phyloP scores from a whole-genome alignment of 1,284 basidiomycete genomes.

The Fistulinella staudtii region DNA sequence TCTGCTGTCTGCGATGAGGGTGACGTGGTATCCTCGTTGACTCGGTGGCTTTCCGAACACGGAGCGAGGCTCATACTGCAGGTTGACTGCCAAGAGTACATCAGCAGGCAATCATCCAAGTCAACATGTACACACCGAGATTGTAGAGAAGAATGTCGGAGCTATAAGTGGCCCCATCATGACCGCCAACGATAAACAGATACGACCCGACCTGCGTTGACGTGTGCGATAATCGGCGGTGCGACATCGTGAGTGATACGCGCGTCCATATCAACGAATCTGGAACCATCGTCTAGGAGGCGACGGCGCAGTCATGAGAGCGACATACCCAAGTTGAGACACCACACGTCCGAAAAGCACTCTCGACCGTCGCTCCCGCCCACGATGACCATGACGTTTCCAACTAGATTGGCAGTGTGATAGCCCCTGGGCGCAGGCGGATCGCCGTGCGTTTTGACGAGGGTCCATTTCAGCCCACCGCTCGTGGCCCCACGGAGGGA shows the following conservation, averaged over 20 bases:
- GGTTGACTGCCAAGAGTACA: slow-evolving; percentile 43
- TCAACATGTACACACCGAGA: slow-evolving; percentile 51
- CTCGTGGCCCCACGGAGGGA: slow-evolving; percentile 15
- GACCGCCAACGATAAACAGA: slow-evolving; percentile 86
- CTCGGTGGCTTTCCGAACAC: slow-evolving; percentile 69
- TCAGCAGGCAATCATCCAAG: not conserved
- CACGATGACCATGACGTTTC: slow-evolving; percentile 78
- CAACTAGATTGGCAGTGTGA: slow-evolving; percentile 85
- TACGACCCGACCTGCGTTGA: slow-evolving; percentile 92
- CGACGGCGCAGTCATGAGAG: not conserved
- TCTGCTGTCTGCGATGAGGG: slow-evolving; percentile 78
- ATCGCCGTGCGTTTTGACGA: slow-evolving; percentile 47
- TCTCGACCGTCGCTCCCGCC: slow-evolving; percentile 79
- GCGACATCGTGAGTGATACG: slow-evolving; percentile 49
- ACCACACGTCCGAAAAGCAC: slow-evolving; percentile 86
- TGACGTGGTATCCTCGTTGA: slow-evolving; percentile 79
- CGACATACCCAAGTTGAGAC: slow-evolving; percentile 71
- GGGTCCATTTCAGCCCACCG: slow-evolving; percentile 62
- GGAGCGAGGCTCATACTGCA: slow-evolving; percentile 60
- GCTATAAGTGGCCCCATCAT: slow-evolving; percentile 76
- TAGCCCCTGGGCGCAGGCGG: slow-evolving; percentile 77
- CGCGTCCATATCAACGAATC: slow-evolving; percentile 72
- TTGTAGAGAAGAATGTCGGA: slow-evolving; percentile 84
- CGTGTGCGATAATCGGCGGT: slow-evolving; percentile 81
- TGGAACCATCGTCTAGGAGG: slow-evolving; percentile 32